phyloP scores from a whole-genome alignment of 345 rosid species.

The Trapa incisa region DNA sequence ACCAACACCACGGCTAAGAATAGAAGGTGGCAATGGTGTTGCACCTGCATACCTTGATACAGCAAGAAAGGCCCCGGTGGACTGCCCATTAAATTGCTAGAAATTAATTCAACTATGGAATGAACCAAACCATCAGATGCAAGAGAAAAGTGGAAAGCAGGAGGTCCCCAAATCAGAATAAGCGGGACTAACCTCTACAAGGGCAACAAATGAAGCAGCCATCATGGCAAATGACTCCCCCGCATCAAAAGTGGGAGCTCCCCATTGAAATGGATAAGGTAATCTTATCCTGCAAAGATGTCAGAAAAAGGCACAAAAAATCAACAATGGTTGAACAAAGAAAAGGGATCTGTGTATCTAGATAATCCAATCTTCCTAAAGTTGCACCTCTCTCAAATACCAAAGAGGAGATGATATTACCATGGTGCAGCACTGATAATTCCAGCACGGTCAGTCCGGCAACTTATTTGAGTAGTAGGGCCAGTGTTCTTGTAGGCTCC shows the following conservation, averaged over 20 bases:
- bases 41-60: conserved; percentile 85
- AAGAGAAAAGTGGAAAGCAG: neutral
- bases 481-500: conserved; percentile 72
- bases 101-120: neutral
- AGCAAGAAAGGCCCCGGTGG: conserved; percentile 79
- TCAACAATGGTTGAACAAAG: neutral
- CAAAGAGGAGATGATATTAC: conserved; percentile 24
- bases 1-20: conserved; percentile 92
- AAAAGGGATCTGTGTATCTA: neutral
- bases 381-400: neutral
- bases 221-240: conserved; percentile 98
- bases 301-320: neutral
- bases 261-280: conserved; percentile 99
- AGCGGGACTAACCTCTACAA: conserved; percentile 55
- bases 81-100: conserved; percentile 30
- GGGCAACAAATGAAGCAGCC: conserved; percentile 80
- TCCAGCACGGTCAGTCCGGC: conserved; percentile 85
- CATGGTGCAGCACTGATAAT: conserved; percentile 81
- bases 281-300: conserved; percentile 64
- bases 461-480: conserved; percentile 55
- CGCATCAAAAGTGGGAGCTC: conserved; percentile 92
- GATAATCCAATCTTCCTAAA: neutral
- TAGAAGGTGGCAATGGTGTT: conserved; percentile 85
- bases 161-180: neutral
- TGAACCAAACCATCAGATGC: neutral